Evolutionary conservation across 495 filamentous ascomycete species (phyloP).

Genomic region (Immersiella caudata): DNA sequence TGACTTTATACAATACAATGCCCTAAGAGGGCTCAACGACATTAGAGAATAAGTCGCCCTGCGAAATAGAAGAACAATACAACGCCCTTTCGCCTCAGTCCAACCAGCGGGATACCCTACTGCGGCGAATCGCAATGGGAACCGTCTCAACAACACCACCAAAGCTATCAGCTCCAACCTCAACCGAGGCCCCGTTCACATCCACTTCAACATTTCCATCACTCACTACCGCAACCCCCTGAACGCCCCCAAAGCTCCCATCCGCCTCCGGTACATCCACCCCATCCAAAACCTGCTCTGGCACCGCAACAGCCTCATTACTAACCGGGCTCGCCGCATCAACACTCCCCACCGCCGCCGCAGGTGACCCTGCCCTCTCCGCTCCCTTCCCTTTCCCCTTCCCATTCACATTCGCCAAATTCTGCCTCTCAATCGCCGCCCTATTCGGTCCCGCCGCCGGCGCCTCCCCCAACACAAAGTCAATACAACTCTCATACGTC

Average conservation of each 20-base stretch:
- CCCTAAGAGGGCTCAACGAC: neutral
- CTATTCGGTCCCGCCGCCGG: neutral
- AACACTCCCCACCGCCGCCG: neutral
- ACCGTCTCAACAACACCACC: conserved; percentile 5
- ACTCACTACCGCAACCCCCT: neutral
- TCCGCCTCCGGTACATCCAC: neutral
- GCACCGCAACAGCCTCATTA: neutral
- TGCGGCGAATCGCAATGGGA: neutral
- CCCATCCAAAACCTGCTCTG: neutral
- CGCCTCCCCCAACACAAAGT: conserved; percentile 47
- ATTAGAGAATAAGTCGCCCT: neutral
- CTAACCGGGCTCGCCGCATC: neutral
- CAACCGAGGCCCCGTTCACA: neutral
- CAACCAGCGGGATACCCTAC: neutral
- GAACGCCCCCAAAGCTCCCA: conserved; percentile 19
- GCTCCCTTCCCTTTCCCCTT: conserved; percentile 1
- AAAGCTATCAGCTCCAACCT: neutral
- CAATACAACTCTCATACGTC: conserved; percentile 70
- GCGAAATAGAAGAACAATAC: neutral
- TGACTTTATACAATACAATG: neutral
- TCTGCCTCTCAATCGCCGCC: neutral
- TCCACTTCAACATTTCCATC: neutral
- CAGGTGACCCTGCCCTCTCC: neutral
- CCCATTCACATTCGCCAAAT: conserved; percentile 2
- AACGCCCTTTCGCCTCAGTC: neutral